Evolutionary conservation across 148 eudicot species (phyloP).

Genomic region (Fagopyrum homotropicum): DNA sequence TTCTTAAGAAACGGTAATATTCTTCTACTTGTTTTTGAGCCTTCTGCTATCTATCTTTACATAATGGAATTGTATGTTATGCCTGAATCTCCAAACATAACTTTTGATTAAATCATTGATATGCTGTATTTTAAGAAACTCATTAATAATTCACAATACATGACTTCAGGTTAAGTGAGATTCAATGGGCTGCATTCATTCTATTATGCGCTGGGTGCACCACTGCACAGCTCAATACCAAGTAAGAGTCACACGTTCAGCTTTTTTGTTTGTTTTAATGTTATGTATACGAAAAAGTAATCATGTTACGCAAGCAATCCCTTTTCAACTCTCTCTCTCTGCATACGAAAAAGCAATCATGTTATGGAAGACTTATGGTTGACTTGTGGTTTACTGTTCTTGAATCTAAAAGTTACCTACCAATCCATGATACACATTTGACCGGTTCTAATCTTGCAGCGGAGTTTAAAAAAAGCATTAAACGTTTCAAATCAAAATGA

Average conservation of each 20-base stretch:
- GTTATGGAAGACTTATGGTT: not conserved
- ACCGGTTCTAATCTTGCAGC: too few relatives aligned
- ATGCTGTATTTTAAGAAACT: not conserved
- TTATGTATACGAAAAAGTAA: not conserved
- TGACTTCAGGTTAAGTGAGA: constrained; percentile 71
- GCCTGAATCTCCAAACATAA: not conserved
- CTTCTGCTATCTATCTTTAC: not conserved
- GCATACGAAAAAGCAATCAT: not conserved
- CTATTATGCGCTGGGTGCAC: constrained; percentile 96
- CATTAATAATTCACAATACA: not conserved
- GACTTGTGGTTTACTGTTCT: too few relatives aligned
- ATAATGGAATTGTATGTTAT: not conserved
- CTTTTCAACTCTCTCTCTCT: too few relatives aligned
- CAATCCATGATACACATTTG: too few relatives aligned
- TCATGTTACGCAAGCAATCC: not conserved
- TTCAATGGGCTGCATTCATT: constrained; percentile 98
- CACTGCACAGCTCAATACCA: constrained; percentile 90
- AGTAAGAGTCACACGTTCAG: constrained; percentile 37
- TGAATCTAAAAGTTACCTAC: too few relatives aligned
- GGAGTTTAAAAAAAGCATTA: too few relatives aligned
- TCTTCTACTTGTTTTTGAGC: constrained; percentile 3
- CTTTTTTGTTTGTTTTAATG: not conserved
- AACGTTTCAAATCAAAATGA: too few relatives aligned
- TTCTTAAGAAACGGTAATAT: constrained; percentile 77
- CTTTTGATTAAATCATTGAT: not conserved